Evolutionary conservation across 208 protist genomes (phyloP), one percentile per base, ranked within the genome.

Genomic region (Trypanosoma boissoni): DNA sequence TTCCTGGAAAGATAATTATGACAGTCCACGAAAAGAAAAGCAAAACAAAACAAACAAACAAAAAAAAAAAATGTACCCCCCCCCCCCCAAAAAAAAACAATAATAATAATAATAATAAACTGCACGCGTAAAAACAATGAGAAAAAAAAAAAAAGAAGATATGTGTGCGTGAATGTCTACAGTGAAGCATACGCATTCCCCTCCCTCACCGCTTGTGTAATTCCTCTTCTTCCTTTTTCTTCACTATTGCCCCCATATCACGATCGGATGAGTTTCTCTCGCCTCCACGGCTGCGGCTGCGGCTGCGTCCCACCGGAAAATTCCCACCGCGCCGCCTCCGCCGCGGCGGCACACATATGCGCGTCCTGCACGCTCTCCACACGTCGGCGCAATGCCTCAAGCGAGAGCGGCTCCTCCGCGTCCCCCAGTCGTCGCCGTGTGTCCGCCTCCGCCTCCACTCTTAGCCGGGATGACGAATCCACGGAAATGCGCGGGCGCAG

Each of bases 61-160:
- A 36, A 44, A 43, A 31, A 12, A 44, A 50, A 44, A 59, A 7
- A 43, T 43, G 37, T n/a, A 43, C 37, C 37, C 37, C 16, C 37
- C 14, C 37, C 37, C 37, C 14, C 37, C 14, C 37, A n/a, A 26
- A 20, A 34, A 55, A 34, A 55, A 14, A 34, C 6, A 31, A 31
- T 50, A 50, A 28, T 16, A 56, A 56, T 37, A 42, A n/a, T 39
- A 56, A 23, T 56, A 5, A 23, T 41, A 20, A 14, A 42, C 10
- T 5, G 16, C 6, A 14, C 50, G 36, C 26, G 36, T 37, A n/a
- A 14, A 37, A 44, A 44, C 7, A 49, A 58, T 18, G 6, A 20
- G 10, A 58, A 49, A n/a, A 58, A 9, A 58, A 26, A 58, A 26
- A 58, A 20, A 58, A n/a, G n/a, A n/a, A n/a, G n/a, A n/a, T n/a